These are phyloP conservation scores for Priceomyces melissophilus DNA, from an alignment of 805 yeast species.

Conservation along the genomic window DNA sequence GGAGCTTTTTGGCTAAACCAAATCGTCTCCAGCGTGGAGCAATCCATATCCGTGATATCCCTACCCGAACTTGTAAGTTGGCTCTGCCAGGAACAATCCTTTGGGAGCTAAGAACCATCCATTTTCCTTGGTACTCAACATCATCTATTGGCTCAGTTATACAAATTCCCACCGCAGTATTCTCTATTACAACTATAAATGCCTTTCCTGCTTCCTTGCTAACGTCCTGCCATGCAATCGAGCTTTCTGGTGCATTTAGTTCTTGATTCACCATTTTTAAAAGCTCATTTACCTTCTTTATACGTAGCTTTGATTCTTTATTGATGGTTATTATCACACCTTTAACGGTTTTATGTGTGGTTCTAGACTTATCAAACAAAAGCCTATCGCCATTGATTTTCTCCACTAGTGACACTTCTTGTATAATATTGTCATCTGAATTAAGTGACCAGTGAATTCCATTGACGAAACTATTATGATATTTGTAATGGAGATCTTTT, in stretches of 20 bases:
- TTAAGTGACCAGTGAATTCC: conserved; percentile 48
- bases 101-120: conserved; percentile 59
- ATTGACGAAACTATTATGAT: conserved; percentile 46
- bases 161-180: conserved; percentile 53
- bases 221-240: conserved; percentile 26
- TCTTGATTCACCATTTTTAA: conserved; percentile 56
- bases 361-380: conserved; percentile 26
- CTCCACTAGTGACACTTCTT: conserved; percentile 19
- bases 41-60: conserved; percentile 44
- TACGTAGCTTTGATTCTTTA: conserved; percentile 18
- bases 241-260: conserved; percentile 50
- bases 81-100: conserved; percentile 45
- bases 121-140: conserved; percentile 36
- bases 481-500: conserved; percentile 44
- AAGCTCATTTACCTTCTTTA: conserved; percentile 27
- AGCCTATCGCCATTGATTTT: conserved; percentile 29
- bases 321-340: conserved; percentile 19
- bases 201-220: conserved; percentile 24
- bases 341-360: conserved; percentile 16
- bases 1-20: conserved; percentile 47
- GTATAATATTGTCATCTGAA: conserved; percentile 7
- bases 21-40: conserved; percentile 43
- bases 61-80: conserved; percentile 31
- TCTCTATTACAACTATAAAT: conserved; percentile 46
- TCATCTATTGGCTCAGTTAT: conserved; percentile 45